phyloP scores from a whole-genome alignment of 2,329 filamentous ascomycete species.

The Penicillium brasilianum region DNA sequence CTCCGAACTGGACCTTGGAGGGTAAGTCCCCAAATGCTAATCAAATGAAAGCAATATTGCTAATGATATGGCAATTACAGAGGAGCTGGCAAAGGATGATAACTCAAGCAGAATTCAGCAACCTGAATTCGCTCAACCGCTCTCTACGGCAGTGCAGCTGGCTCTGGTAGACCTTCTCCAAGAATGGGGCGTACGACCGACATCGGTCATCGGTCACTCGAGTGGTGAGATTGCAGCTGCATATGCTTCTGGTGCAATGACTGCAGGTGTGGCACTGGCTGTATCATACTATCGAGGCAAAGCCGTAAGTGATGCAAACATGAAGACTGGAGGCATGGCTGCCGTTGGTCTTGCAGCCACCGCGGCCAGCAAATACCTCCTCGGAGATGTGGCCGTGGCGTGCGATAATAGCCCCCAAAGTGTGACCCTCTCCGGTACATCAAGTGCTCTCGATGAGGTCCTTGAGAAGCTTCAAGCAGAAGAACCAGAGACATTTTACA shows the following conservation, averaged over 20 bases:
- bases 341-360: conserved; percentile 15
- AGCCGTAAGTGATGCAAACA: background rate
- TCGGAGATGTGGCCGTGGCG: conserved; percentile 16
- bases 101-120: conserved; percentile 6
- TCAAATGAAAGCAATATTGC: background rate
- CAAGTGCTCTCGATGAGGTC: background rate
- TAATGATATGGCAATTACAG: background rate
- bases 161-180: conserved; percentile 18
- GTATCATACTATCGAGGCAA: background rate
- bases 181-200: conserved; percentile 15
- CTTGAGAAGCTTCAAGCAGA: conserved; percentile 5
- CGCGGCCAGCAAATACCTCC: conserved; percentile 9
- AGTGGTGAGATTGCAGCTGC: conserved; percentile 33
- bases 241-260: conserved; percentile 25
- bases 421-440: conserved; percentile 24
- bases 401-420: conserved; percentile 26
- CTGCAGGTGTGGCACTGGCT: background rate
- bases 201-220: conserved; percentile 27
- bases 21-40: background rate
- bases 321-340: conserved; percentile 14
- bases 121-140: conserved; percentile 21
- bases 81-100: background rate
- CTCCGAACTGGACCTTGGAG: conserved; percentile 14
- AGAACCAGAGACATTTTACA: conserved; percentile 12
- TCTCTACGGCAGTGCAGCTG: conserved; percentile 29